These are phyloP conservation scores for Neurospora sp. DNA, from an alignment of 495 filamentous ascomycete species.

Conservation along the genomic window DNA sequence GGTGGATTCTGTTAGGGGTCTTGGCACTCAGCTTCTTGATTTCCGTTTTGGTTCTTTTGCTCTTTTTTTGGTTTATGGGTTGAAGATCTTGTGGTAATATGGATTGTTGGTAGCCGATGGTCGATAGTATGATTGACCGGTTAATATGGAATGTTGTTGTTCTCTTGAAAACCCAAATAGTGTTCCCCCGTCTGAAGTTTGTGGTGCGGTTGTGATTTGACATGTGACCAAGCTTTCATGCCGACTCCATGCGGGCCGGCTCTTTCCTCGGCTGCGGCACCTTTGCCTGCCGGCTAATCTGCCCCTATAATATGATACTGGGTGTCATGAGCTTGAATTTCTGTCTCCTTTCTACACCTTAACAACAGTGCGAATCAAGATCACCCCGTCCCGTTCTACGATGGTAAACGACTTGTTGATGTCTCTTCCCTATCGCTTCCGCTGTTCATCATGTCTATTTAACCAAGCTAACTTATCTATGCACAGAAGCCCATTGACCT, in stretches of 20 bases:
- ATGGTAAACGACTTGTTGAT: too few species aligned
- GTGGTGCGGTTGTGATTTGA: background rate
- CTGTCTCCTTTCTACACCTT: background rate
- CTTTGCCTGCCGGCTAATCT: background rate
- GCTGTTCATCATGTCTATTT: too few species aligned
- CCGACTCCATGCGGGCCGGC: background rate
- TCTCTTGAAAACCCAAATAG: background rate
- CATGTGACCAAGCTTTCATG: background rate
- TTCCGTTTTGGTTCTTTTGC: background rate
- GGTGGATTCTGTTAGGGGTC: background rate
- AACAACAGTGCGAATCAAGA: too few species aligned
- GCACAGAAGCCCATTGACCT: too few species aligned
- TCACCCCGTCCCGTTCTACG: too few species aligned
- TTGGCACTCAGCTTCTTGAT: background rate
- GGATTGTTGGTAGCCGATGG: background rate
- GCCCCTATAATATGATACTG: background rate
- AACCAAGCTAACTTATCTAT: too few species aligned
- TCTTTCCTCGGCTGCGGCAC: background rate
- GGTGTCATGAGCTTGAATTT: background rate
- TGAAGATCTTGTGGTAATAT: background rate
- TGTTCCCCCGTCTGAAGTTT: background rate
- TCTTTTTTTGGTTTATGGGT: too few species aligned
- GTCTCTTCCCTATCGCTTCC: too few species aligned
- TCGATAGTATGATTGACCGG: background rate
- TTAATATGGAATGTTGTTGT: background rate